Percentiles rank a stretch among this genome's conserved stretches.
phyloP scores from a whole-genome alignment of 2,329 filamentous ascomycete species.

The Pyrenophora teres region DNA sequence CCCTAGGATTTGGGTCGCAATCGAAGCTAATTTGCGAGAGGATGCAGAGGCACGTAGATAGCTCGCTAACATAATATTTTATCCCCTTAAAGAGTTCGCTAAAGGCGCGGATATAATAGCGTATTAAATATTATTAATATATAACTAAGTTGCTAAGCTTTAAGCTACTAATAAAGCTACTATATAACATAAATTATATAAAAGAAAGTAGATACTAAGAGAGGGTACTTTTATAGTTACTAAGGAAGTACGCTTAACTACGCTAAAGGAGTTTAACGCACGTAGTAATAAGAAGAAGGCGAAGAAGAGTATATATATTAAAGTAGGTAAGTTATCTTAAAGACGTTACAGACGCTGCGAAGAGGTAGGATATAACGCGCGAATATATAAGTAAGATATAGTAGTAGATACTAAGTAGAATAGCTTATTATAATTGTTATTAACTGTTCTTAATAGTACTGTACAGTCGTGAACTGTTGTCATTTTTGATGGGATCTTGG shows the following conservation, averaged over 20 bases:
- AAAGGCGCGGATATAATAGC: background rate
- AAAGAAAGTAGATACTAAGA: constrained; percentile 6
- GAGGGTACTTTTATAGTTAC: constrained; percentile 2
- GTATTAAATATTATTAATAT: background rate
- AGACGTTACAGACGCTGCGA: constrained; percentile 1
- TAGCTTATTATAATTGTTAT: background rate
- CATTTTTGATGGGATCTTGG: background rate
- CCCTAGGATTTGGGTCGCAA: constrained; percentile 9
- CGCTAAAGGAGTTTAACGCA: constrained; percentile 15
- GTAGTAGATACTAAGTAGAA: background rate
- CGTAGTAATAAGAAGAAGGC: background rate
- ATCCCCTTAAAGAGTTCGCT: background rate
- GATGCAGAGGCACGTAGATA: background rate
- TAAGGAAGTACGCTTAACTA: constrained; percentile 3
- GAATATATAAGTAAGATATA: constrained; percentile 1
- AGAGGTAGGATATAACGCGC: background rate
- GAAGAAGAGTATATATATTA: constrained; percentile 4
- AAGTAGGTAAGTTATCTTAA: background rate
- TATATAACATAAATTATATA: constrained; percentile 3
- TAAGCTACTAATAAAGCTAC: constrained; percentile 5
- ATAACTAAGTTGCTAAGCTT: background rate
- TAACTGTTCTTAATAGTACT: background rate
- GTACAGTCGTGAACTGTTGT: background rate
- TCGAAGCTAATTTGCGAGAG: constrained; percentile 12
- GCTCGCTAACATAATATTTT: constrained; percentile 1